Evolutionary conservation across 192 early-diverging fungal species (phyloP).

Genomic region (Rhizophagus clarus): DNA sequence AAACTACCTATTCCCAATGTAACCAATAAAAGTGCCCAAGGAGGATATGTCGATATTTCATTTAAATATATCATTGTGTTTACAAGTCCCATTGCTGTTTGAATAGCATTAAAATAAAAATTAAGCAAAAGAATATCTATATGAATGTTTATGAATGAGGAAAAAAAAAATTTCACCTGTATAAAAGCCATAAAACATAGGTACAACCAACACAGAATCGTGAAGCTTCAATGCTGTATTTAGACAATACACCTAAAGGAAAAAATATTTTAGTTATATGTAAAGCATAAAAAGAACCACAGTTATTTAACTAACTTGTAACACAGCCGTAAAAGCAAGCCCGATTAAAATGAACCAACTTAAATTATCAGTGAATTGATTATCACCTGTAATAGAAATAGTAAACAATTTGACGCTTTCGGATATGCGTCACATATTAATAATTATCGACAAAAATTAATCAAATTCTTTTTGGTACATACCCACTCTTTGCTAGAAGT

Average conservation of each 20-base stretch:
- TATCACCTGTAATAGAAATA: conserved; percentile 38
- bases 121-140: background rate
- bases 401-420: conserved; percentile 46
- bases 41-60: conserved; percentile 50
- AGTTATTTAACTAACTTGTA: conserved; percentile 44
- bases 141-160: too few species aligned
- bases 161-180: conserved; percentile 25
- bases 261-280: conserved; percentile 16
- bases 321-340: conserved; percentile 51
- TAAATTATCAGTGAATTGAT: conserved; percentile 59
- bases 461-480: conserved; percentile 10
- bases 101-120: background rate
- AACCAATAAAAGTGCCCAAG: conserved; percentile 52
- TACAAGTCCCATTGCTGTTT: conserved; percentile 53
- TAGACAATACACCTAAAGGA: conserved; percentile 57
- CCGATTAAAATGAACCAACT: conserved; percentile 55
- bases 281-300: background rate
- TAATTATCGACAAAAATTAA: background rate
- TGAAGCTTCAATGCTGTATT: conserved; percentile 60
- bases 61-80: conserved; percentile 63
- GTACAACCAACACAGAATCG: conserved; percentile 60
- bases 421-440: background rate
- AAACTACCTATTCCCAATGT: conserved; percentile 53
- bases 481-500: conserved; percentile 61
- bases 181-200: conserved; percentile 60